Evolutionary conservation across 768 basidiomycete genomes (phyloP).

Genomic region (Boletus rubescentipes): DNA sequence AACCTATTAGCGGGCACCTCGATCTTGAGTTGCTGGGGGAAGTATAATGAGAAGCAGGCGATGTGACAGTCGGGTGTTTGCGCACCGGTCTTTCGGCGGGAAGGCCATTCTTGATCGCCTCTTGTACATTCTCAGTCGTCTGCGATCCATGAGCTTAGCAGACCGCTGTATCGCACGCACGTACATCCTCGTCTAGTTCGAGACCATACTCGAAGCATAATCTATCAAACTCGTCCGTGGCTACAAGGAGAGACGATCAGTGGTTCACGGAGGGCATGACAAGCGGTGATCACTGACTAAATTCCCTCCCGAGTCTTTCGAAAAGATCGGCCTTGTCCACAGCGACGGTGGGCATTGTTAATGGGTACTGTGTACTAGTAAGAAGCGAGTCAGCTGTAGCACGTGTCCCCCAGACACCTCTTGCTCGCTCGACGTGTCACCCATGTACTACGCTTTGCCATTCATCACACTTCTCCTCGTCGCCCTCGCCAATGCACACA

Average conservation of each 20-base stretch:
- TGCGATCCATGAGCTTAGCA: conserved; percentile 31
- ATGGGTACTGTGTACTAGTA: background rate
- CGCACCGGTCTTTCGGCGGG: conserved; percentile 80
- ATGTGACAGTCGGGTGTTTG: conserved; percentile 19
- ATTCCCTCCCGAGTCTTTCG: conserved; percentile 77
- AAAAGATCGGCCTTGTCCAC: conserved; percentile 96
- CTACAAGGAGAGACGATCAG: conserved; percentile 42
- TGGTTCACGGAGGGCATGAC: conserved; percentile 4
- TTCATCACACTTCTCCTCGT: conserved; percentile 15
- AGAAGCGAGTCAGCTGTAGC: background rate
- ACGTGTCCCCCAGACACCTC: conserved; percentile 23
- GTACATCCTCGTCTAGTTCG: conserved; percentile 96
- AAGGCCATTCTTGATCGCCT: conserved; percentile 76
- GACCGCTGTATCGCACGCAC: conserved; percentile 27
- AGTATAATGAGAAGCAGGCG: conserved; percentile 2
- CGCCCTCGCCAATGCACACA: conserved; percentile 12
- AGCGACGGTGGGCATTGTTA: conserved; percentile 86
- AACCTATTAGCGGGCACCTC: conserved; percentile 98
- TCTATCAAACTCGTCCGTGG: conserved; percentile 91
- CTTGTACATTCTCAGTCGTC: conserved; percentile 89
- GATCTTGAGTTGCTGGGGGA: conserved; percentile 91
- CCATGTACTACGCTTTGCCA: conserved; percentile 12
- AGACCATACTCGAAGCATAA: conserved; percentile 97
- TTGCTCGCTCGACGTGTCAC: conserved; percentile 1
- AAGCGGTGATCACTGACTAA: conserved; percentile 50